phyloP scores from a whole-genome alignment of 2,329 filamentous ascomycete genomes.

The Graphium sp. region DNA sequence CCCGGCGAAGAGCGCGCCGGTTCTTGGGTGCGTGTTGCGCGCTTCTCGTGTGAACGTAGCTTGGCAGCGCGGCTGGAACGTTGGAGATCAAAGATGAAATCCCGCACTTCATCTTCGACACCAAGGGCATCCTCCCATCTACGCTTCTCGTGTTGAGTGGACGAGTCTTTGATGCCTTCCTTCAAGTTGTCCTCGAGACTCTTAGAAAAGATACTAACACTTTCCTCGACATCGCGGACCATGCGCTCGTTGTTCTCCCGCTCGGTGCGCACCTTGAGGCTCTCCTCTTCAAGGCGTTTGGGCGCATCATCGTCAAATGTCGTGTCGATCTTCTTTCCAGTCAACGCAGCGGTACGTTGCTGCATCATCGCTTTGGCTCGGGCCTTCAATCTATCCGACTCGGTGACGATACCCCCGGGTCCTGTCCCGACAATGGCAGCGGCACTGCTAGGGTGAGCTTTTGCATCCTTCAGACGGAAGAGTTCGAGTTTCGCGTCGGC shows the following conservation, averaged over 20 bases:
- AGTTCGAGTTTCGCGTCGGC: conserved; percentile 82
- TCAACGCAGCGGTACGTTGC: conserved; percentile 81
- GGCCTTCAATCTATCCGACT: conserved; percentile 87
- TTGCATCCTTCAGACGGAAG: conserved; percentile 86
- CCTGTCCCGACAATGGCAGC: conserved; percentile 79
- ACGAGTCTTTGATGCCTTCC: conserved; percentile 57
- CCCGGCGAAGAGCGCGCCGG: conserved; percentile 24
- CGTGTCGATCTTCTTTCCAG: conserved; percentile 60
- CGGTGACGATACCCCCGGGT: conserved; percentile 76
- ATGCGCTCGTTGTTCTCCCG: conserved; percentile 91
- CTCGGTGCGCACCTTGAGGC: conserved; percentile 61
- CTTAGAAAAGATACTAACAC: conserved; percentile 72
- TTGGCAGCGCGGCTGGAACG: conserved; percentile 65
- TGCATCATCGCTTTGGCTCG: conserved; percentile 98
- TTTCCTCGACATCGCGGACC: conserved; percentile 93
- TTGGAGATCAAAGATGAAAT: conserved; percentile 95
- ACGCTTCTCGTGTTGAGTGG: conserved; percentile 76
- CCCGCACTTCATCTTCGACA: conserved; percentile 89
- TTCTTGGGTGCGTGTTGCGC: conserved; percentile 24
- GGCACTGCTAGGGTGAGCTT: conserved; percentile 70
- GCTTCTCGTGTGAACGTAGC: conserved; percentile 42
- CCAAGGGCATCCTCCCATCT: conserved; percentile 93
- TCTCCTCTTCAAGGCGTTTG: conserved; percentile 80
- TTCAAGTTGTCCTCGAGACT: conserved; percentile 79
- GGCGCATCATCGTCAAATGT: conserved; percentile 64